Base-by-base conservation (phyloP, 2,329 filamentous ascomycete genomes). In the Ophiobolus disseminans region DNA sequence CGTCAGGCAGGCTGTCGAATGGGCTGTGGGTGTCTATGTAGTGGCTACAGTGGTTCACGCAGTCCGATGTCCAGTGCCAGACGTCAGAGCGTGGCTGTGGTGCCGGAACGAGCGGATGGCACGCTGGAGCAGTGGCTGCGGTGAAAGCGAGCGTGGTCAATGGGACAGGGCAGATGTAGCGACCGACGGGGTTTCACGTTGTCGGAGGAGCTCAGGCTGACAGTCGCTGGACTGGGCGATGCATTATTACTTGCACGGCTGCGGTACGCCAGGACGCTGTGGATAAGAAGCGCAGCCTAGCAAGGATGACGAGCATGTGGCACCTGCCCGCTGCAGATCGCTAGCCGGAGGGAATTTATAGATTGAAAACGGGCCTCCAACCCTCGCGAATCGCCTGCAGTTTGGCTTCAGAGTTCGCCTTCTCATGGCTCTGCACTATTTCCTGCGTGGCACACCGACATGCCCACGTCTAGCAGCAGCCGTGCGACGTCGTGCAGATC, bases 291-390 rank as follows among this genome's bases (percentile, higher is more conserved):
- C 37, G 50, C 50, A 42, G 36, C 50, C 65, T 68, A 68, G 64
- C 62, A 58, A 45, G 59, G 62, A 54, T 63, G 10, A 26, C 40
- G 49, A 59, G 55, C 51, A 66, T 53, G 56, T 62, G 58, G 60
- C 43, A 56, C 48, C 34, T 56, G 55, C 57, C 58, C 13, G 48
- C 60, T 50, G 58, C 49, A 54, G 59, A 62, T 62, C 61, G 50
- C 45, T 32, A 26, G 45, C 40, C 53, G 60, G 58, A 55, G 51
- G 57, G 58, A 56, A 50, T 58, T 55, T 53, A 45, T 38, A 45
- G 55, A 53, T 44, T 32, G n/a, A 32, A 13, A 32, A 32, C 30
- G 30, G 30, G n/a, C 30, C n/a, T 32, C 30, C 34, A 20, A 14
- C 7, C 17, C 40, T 35, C 16, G 40, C 40, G 28, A 28, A 25